Conservation (phyloP, 495 filamentous ascomycete species). For the Tetracladium setigerum region DNA sequence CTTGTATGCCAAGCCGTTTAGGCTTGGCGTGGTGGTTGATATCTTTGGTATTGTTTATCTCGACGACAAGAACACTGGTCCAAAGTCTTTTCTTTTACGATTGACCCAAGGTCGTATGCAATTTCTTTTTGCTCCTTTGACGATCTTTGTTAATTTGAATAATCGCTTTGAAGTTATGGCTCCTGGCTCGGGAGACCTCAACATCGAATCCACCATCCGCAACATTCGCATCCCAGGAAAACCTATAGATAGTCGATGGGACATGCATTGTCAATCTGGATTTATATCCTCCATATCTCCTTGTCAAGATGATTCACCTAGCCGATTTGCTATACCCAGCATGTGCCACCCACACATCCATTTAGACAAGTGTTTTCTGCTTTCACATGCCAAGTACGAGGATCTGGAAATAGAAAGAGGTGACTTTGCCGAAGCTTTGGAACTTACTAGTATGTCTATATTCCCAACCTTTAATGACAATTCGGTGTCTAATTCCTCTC, state of each 20-base stretch:
- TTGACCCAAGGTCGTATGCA: no score
- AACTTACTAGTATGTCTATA: slow-evolving; percentile 36
- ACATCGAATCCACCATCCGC: slow-evolving; percentile 5
- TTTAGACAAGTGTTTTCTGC: slow-evolving; percentile 67
- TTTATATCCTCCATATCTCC: slow-evolving; percentile 9
- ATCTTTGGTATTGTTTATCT: no score
- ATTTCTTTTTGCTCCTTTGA: no score
- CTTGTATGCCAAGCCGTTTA: no score
- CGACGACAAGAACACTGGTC: no score
- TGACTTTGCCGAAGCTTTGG: slow-evolving; percentile 59
- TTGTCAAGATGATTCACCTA: neutral
- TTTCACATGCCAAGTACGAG: slow-evolving; percentile 46
- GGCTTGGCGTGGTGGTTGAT: no score
- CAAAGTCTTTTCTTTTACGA: no score
- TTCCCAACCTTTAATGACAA: slow-evolving; percentile 1
- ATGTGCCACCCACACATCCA: slow-evolving; percentile 73
- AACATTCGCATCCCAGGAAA: slow-evolving; percentile 15
- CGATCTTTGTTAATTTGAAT: no score
- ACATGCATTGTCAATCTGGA: slow-evolving; percentile 14
- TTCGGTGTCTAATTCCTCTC: neutral
- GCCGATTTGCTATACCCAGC: slow-evolving; percentile 41
- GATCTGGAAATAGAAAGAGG: slow-evolving; percentile 52
- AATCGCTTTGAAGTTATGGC: no score
- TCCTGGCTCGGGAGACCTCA: neutral
- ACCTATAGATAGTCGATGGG: slow-evolving; percentile 13